Evolutionary conservation across 192 early-diverging fungal genomes (phyloP).

Genomic region (Thamnidium elegans): DNA sequence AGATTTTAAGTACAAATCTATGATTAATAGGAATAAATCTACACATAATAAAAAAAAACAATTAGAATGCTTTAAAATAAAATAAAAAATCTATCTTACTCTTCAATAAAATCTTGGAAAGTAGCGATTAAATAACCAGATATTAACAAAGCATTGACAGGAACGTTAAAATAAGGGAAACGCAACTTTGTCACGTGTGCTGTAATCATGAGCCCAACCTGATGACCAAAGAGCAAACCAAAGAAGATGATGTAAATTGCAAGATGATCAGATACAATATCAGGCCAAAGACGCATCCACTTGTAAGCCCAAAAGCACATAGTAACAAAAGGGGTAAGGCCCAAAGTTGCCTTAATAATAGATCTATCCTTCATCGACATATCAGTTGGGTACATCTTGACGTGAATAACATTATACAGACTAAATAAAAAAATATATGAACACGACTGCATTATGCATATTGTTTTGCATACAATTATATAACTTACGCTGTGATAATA

Average conservation of each 20-base stretch:
- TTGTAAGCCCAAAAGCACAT: conserved; percentile 49
- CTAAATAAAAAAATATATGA: conserved; percentile 9
- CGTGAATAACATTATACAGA: conserved; percentile 25
- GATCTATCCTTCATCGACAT: conserved; percentile 49
- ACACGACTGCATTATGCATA: neutral
- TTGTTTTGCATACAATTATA: too few relatives aligned
- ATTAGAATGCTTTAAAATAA: conserved; percentile 3
- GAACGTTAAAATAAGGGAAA: conserved; percentile 70
- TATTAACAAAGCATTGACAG: conserved; percentile 57
- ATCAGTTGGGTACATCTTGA: conserved; percentile 25
- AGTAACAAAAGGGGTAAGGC: conserved; percentile 63
- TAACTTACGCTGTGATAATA: conserved; percentile 54
- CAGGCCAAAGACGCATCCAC: conserved; percentile 70
- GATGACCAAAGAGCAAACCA: conserved; percentile 76
- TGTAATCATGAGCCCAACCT: conserved; percentile 81
- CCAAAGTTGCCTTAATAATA: conserved; percentile 52
- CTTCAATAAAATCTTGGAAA: conserved; percentile 40
- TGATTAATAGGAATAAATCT: conserved; percentile 29
- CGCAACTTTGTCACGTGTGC: conserved; percentile 82
- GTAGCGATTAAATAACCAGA: conserved; percentile 60
- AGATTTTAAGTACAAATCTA: conserved; percentile 12
- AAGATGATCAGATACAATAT: conserved; percentile 62
- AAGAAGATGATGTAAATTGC: conserved; percentile 66
- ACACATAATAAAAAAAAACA: conserved; percentile 17
- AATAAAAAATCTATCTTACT: conserved; percentile 36